phyloP scores from a whole-genome alignment of 768 basidiomycete species.

The Cystobasidium onofrii region DNA sequence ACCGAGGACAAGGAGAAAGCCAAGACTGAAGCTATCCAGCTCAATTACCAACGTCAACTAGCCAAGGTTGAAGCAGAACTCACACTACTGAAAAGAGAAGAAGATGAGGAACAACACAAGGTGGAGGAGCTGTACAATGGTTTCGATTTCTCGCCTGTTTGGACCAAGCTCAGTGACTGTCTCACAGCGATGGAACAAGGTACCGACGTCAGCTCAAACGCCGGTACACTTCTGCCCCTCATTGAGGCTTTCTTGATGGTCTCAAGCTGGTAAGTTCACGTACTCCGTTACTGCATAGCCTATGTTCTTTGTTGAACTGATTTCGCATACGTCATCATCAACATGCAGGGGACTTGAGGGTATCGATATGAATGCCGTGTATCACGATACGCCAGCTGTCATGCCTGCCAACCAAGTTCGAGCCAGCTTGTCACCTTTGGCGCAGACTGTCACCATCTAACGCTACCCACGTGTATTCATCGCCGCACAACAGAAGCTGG shows the following conservation, averaged over 20 bases:
- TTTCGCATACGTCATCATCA: too few species aligned
- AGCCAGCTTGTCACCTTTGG: constrained; percentile 14
- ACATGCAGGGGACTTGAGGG: constrained; percentile 23
- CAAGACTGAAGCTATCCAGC: neutral
- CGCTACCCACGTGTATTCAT: neutral
- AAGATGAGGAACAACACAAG: constrained; percentile 44
- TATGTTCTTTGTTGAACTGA: too few species aligned
- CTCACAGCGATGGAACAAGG: constrained; percentile 72
- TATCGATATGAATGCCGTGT: neutral
- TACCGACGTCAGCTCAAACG: constrained; percentile 72
- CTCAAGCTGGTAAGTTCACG: constrained; percentile 64
- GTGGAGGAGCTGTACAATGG: constrained; percentile 82
- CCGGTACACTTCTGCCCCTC: constrained; percentile 81
- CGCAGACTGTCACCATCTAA: neutral
- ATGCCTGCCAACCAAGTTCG: neutral
- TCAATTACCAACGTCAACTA: neutral
- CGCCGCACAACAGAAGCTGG: neutral
- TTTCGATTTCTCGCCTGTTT: constrained; percentile 80
- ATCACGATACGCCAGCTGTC: constrained; percentile 1
- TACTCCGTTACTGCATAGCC: too few species aligned
- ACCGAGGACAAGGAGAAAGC: constrained; percentile 34
- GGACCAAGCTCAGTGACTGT: constrained; percentile 84
- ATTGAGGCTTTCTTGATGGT: constrained; percentile 98
- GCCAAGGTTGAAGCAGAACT: neutral
- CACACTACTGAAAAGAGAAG: constrained; percentile 1